Evolutionary conservation across 306 rosid genomes (phyloP), one percentile per base, ranked within the genome.

Genomic region (Quercus glauca): DNA sequence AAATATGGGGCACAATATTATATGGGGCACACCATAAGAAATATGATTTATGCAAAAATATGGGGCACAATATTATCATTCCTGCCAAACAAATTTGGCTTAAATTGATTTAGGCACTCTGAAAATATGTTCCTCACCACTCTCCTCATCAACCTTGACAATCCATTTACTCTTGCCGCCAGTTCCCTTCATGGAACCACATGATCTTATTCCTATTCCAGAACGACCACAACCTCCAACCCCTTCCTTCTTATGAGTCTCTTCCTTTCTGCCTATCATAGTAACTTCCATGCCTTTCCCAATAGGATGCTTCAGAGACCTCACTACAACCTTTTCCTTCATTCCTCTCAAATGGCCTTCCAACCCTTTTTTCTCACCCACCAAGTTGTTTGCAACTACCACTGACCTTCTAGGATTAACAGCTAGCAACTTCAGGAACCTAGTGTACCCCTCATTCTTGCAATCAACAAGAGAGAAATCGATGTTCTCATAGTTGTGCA

Each of bases 101-200:
- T 71, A 71, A 5, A 71, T 9, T 8, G 35, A 71, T 4, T 78
- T 82, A 35, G 87, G 85, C 26, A 87, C 78, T 76, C 90, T 81
- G 70, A 84, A 90, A 68, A 92, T 87, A 63, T 87, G 95, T 80
- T 92, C 93, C 65, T 89, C 95, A 51, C 95, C 94, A 72, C 88
- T 88, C 59, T 90, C 83, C 82, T 92, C 84, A 82, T 92, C 97
- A 75, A 87, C 73, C 80, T 83, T 83, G 31, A 76, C 83, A 63
- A 87, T 75, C 92, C 94, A 92, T 82, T 69, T 80, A 74, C 93
- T 92, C 85, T 86, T 90, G 3, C 75, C 45, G 3, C 45, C 55
- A 76, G 23, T 55, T 68, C 77, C 77, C 74, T 63, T 75, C 74
- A 33, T 67, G 15, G 56, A 69, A 53, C 28, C 51, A 56, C 20